Conservation (phyloP, 345 rosid species). For the Eutrema heterophyllum region DNA sequence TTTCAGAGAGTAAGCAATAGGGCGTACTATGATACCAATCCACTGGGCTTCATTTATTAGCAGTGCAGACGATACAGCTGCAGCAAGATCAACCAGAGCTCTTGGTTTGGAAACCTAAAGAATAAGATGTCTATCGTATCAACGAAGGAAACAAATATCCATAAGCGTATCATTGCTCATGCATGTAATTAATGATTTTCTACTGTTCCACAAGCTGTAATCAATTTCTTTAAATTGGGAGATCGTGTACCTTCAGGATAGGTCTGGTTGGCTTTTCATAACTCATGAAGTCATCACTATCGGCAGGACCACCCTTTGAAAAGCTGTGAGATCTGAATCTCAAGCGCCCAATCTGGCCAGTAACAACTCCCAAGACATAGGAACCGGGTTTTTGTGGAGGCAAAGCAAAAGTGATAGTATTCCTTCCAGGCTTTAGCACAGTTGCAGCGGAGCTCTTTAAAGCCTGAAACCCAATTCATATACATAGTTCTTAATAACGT, state of each 20-base stretch:
- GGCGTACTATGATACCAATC: conserved; percentile 75
- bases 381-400: conserved; percentile 95
- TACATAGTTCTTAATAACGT: not conserved
- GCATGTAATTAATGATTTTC: not conserved
- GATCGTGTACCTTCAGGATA: conserved; percentile 66
- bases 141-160: conserved; percentile 15
- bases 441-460: conserved; percentile 69
- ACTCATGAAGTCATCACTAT: conserved; percentile 95
- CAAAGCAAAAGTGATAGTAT: conserved; percentile 60
- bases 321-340: conserved; percentile 94
- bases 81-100: conserved; percentile 91
- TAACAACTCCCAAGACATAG: conserved; percentile 88
- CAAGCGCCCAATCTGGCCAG: conserved; percentile 91
- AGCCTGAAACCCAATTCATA: conserved; percentile 53
- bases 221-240: conserved; percentile 8
- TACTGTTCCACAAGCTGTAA: not conserved
- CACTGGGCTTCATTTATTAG: conserved; percentile 92
- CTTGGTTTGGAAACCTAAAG: conserved; percentile 81
- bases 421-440: conserved; percentile 69
- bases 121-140: conserved; percentile 25
- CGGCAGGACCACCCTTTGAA: conserved; percentile 95
- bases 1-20: conserved; percentile 75
- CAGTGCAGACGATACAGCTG: conserved; percentile 80
- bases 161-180: conserved; percentile 14
- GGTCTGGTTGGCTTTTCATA: conserved; percentile 93